Conservation (phyloP, 2,329 filamentous ascomycete genomes). For the Fusarium circinatum region DNA sequence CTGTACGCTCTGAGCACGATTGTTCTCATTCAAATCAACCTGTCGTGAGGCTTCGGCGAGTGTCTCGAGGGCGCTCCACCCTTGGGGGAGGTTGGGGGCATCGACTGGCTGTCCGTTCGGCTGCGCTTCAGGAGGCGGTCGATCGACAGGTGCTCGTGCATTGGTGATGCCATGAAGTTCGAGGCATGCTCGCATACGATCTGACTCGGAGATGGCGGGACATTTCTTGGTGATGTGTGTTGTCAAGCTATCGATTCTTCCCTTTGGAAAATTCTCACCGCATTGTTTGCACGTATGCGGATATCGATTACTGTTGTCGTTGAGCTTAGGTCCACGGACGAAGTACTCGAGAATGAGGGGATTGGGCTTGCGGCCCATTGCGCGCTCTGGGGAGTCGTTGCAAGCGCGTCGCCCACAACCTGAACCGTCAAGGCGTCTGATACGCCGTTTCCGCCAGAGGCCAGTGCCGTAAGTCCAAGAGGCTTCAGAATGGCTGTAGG, state of each 20-base stretch:
- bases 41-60: constrained; percentile 88
- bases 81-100: constrained; percentile 58
- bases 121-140: constrained; percentile 43
- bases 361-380: constrained; percentile 86
- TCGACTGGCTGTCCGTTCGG: constrained; percentile 45
- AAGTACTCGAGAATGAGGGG: constrained; percentile 89
- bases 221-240: constrained; percentile 89
- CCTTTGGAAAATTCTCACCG: constrained; percentile 90
- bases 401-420: constrained; percentile 44
- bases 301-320: constrained; percentile 91
- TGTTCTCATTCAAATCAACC: constrained; percentile 73
- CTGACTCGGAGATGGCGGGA: constrained; percentile 77
- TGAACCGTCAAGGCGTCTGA: constrained; percentile 31
- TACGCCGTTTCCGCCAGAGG: constrained; percentile 31
- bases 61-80: constrained; percentile 85
- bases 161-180: constrained; percentile 76
- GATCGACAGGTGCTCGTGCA: constrained; percentile 50
- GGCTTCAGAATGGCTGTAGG: constrained; percentile 5
- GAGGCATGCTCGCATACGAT: constrained; percentile 79
- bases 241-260: constrained; percentile 83
- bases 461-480: constrained; percentile 24
- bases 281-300: constrained; percentile 90
- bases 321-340: constrained; percentile 84
- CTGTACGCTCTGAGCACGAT: constrained; percentile 57
- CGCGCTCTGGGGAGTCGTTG: constrained; percentile 42